Percentiles rank a stretch among this genome's conserved stretches.
Conservation (phyloP, 2,329 filamentous ascomycete genomes). For the Microsporum audouinii region DNA sequence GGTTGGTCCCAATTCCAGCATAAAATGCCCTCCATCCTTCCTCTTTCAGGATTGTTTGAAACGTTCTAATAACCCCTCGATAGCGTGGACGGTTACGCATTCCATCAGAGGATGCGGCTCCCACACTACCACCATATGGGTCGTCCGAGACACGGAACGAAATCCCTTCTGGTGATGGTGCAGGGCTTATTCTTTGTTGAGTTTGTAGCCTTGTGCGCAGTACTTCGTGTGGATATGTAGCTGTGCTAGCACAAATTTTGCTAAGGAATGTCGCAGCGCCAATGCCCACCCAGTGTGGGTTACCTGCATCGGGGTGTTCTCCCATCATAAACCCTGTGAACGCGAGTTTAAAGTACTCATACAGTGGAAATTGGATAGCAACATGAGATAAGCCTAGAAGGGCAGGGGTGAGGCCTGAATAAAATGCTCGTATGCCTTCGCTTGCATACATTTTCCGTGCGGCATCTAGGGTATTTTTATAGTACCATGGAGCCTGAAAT, state of each 20-base stretch:
- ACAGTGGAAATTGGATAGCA: slow-evolving; percentile 91
- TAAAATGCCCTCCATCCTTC: slow-evolving; percentile 97
- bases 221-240: slow-evolving; percentile 95
- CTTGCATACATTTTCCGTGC: slow-evolving; percentile 90
- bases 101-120: slow-evolving; percentile 43
- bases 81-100: slow-evolving; percentile 52
- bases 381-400: slow-evolving; percentile 88
- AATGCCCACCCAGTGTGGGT: slow-evolving; percentile 70
- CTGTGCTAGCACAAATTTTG: slow-evolving; percentile 86
- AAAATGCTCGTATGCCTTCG: slow-evolving; percentile 83
- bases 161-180: slow-evolving; percentile 40
- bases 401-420: slow-evolving; percentile 86
- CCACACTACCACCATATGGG: slow-evolving; percentile 35
- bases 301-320: slow-evolving; percentile 47
- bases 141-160: slow-evolving; percentile 35
- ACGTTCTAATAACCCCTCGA: slow-evolving; percentile 67
- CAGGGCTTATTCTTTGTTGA: slow-evolving; percentile 57
- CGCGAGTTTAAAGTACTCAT: slow-evolving; percentile 80
- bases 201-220: slow-evolving; percentile 88
- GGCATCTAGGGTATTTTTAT: slow-evolving; percentile 77
- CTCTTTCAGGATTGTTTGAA: slow-evolving; percentile 71
- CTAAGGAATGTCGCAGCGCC: slow-evolving; percentile 81
- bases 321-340: slow-evolving; percentile 90
- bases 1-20: slow-evolving; percentile 91
- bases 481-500: slow-evolving; percentile 61